Evolutionary conservation across 495 filamentous ascomycete species (phyloP).

Genomic region (Penicillium cataractarum): DNA sequence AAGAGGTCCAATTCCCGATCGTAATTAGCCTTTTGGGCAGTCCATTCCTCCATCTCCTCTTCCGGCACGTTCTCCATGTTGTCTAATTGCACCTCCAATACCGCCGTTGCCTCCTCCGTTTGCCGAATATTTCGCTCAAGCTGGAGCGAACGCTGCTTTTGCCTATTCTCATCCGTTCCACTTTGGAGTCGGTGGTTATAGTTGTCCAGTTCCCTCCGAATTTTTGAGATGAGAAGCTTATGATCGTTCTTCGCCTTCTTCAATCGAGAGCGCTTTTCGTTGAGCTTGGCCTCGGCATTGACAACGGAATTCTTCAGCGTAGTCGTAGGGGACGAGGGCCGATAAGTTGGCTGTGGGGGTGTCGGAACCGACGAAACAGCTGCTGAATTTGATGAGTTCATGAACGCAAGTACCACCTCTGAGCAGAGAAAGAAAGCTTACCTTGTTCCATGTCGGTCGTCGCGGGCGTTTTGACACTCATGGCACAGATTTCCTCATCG

Average conservation of each 20-base stretch:
- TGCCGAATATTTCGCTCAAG: conserved; percentile 80
- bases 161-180: conserved; percentile 79
- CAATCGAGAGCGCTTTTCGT: conserved; percentile 73
- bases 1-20: conserved; percentile 65
- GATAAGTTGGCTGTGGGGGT: conserved; percentile 62
- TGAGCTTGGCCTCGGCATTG: conserved; percentile 75
- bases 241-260: conserved; percentile 81
- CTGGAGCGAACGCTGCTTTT: conserved; percentile 76
- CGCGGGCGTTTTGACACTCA: conserved; percentile 77
- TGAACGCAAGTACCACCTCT: neutral
- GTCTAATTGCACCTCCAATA: conserved; percentile 66
- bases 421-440: conserved; percentile 28
- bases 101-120: conserved; percentile 73
- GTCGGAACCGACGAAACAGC: conserved; percentile 47
- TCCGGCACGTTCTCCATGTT: conserved; percentile 69
- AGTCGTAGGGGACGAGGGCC: conserved; percentile 84
- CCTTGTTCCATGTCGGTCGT: conserved; percentile 69
- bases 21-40: conserved; percentile 62
- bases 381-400: conserved; percentile 16
- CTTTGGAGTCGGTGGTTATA: conserved; percentile 68
- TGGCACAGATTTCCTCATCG: conserved; percentile 72
- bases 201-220: conserved; percentile 81
- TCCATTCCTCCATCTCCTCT: conserved; percentile 63
- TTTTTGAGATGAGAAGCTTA: conserved; percentile 65
- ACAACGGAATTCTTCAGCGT: conserved; percentile 87